Conservation (phyloP, 2,329 filamentous ascomycete species). For the Fusarium annulatum region DNA sequence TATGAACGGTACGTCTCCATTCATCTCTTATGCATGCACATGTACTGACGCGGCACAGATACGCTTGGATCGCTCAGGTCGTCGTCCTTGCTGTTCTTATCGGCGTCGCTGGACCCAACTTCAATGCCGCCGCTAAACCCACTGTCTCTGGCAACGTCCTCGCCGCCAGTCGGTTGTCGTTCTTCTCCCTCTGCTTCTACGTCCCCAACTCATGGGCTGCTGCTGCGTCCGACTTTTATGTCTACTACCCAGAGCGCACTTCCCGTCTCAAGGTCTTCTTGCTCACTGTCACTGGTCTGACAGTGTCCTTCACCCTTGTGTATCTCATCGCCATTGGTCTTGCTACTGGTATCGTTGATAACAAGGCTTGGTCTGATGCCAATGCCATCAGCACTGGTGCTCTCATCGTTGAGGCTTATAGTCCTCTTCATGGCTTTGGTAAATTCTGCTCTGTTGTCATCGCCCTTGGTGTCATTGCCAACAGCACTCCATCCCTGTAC, state of each 20-base stretch:
- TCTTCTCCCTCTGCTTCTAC: slow-evolving; percentile 75
- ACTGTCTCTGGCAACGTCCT: slow-evolving; percentile 70
- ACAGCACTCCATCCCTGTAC: slow-evolving; percentile 67
- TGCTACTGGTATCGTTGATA: slow-evolving; percentile 61
- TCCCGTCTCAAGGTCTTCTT: slow-evolving; percentile 72
- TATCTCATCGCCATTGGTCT: slow-evolving; percentile 72
- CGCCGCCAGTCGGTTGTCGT: slow-evolving; percentile 70
- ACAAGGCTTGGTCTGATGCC: slow-evolving; percentile 61
- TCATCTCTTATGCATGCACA: not conserved
- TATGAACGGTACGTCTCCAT: slow-evolving; percentile 68
- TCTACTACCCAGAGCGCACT: slow-evolving; percentile 76
- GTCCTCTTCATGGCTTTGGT: slow-evolving; percentile 65
- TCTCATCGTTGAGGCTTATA: slow-evolving; percentile 66
- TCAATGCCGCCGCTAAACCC: slow-evolving; percentile 70
- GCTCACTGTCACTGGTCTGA: slow-evolving; percentile 75
- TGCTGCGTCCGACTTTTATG: slow-evolving; percentile 82
- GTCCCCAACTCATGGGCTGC: slow-evolving; percentile 68
- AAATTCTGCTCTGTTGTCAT: slow-evolving; percentile 67
- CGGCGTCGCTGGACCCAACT: slow-evolving; percentile 71
- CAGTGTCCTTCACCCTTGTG: slow-evolving; percentile 69
- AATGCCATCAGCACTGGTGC: slow-evolving; percentile 66
- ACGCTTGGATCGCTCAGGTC: slow-evolving; percentile 72
- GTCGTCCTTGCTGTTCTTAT: slow-evolving; percentile 79
- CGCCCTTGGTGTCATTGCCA: slow-evolving; percentile 65
- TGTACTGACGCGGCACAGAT: slow-evolving; percentile 38